Conservation (phyloP, 495 filamentous ascomycete genomes). For the Penicillium angulare region DNA sequence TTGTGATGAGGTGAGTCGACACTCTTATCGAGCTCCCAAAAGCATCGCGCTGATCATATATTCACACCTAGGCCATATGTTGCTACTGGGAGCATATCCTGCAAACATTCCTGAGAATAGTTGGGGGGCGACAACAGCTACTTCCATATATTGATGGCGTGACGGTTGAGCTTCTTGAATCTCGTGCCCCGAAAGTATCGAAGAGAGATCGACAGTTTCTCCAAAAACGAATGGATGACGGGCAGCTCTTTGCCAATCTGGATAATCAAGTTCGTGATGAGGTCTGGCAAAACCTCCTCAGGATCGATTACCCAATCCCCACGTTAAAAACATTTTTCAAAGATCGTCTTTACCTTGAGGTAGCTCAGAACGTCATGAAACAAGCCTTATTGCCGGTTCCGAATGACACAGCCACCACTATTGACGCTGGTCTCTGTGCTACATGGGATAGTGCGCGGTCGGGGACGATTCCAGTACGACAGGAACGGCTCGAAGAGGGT, state of each 20-base stretch:
- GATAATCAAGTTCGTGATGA: neutral
- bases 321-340: slow-evolving; percentile 12
- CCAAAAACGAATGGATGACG: neutral
- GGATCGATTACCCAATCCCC: slow-evolving; percentile 1
- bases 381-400: neutral
- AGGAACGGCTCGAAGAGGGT: neutral
- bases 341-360: slow-evolving; percentile 8
- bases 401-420: neutral
- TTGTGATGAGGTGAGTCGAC: slow-evolving; percentile 12
- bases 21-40: neutral
- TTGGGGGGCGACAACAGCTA: neutral
- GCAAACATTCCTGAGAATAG: neutral
- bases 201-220: neutral
- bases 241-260: neutral
- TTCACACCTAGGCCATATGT: neutral
- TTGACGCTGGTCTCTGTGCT: neutral
- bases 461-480: neutral
- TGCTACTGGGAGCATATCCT: slow-evolving; percentile 3
- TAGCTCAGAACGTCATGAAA: slow-evolving; percentile 5
- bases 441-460: neutral
- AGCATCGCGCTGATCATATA: neutral
- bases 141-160: neutral
- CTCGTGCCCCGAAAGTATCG: neutral
- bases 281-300: neutral
- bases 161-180: neutral